Evolutionary conservation across 1,284 basidiomycete genomes (phyloP).

Genomic region (Ustilago bromivora): DNA sequence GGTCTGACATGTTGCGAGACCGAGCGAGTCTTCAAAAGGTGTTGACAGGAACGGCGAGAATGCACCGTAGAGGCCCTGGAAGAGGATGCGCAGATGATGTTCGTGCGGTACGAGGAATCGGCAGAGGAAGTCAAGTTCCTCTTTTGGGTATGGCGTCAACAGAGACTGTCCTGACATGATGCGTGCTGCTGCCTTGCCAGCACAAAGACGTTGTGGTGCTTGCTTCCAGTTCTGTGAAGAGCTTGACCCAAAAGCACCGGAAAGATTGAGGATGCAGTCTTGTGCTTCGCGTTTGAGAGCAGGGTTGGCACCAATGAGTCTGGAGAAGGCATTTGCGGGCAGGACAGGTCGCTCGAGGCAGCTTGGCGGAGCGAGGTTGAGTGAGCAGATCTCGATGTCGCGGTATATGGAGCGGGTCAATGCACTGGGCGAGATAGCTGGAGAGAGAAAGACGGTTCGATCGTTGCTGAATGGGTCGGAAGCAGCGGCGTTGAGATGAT

Average conservation of each 20-base stretch:
- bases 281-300: constrained; percentile 32
- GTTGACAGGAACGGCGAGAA: constrained; percentile 45
- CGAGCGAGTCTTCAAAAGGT: constrained; percentile 34
- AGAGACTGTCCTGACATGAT: constrained; percentile 26
- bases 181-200: constrained; percentile 29
- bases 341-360: constrained; percentile 35
- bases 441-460: constrained; percentile 42
- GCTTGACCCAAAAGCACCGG: constrained; percentile 21
- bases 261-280: constrained; percentile 26
- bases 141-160: constrained; percentile 13
- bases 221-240: constrained; percentile 21
- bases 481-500: constrained; percentile 11
- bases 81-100: constrained; percentile 20
- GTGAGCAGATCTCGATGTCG: constrained; percentile 34
- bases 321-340: constrained; percentile 29
- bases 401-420: constrained; percentile 39
- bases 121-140: constrained; percentile 27
- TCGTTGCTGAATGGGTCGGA: constrained; percentile 33
- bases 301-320: constrained; percentile 34
- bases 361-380: constrained; percentile 16
- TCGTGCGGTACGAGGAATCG: constrained; percentile 31
- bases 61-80: constrained; percentile 40
- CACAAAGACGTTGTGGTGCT: constrained; percentile 29
- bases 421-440: constrained; percentile 34
- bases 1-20: constrained; percentile 20